Conservation (phyloP, 805 yeast genomes). For the Pichia ethanolica region DNA sequence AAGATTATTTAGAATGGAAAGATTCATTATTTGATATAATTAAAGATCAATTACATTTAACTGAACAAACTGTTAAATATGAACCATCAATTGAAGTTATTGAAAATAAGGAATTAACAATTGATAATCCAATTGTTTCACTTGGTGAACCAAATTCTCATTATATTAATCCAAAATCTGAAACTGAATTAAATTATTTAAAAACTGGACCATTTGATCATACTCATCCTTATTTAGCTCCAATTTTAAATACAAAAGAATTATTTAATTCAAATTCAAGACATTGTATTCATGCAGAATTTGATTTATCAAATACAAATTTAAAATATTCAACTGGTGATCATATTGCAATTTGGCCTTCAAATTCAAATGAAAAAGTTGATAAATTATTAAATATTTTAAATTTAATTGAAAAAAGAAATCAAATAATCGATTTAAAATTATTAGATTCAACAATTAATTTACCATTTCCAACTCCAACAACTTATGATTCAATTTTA, state of each 20-base stretch:
- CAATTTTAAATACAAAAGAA: slow-evolving; percentile 54
- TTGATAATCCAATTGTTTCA: slow-evolving; percentile 36
- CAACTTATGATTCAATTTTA: slow-evolving; percentile 80
- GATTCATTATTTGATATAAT: slow-evolving; percentile 63
- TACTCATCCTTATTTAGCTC: slow-evolving; percentile 76
- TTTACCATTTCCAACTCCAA: slow-evolving; percentile 58
- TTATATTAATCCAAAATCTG: slow-evolving; percentile 35
- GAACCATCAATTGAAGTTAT: slow-evolving; percentile 56
- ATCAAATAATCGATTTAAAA: slow-evolving; percentile 54
- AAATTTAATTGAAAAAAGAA: slow-evolving; percentile 45
- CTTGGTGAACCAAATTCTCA: slow-evolving; percentile 76
- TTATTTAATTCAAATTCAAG: slow-evolving; percentile 56
- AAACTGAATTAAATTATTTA: slow-evolving; percentile 23
- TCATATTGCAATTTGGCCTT: slow-evolving; percentile 92
- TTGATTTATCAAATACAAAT: slow-evolving; percentile 68
- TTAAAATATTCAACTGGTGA: slow-evolving; percentile 91
- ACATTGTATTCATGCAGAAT: slow-evolving; percentile 85
- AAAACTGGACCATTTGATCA: slow-evolving; percentile 72
- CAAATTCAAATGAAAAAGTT: slow-evolving; percentile 73
- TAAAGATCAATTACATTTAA: slow-evolving; percentile 54
- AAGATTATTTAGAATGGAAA: slow-evolving; percentile 91
- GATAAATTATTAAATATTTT: slow-evolving; percentile 58
- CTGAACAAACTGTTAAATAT: slow-evolving; percentile 73
- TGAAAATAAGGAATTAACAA: slow-evolving; percentile 30
- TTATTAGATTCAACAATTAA: slow-evolving; percentile 63